Conservation (phyloP, 1,139 yeast genomes). For the Blastobotrys buckinghamii region DNA sequence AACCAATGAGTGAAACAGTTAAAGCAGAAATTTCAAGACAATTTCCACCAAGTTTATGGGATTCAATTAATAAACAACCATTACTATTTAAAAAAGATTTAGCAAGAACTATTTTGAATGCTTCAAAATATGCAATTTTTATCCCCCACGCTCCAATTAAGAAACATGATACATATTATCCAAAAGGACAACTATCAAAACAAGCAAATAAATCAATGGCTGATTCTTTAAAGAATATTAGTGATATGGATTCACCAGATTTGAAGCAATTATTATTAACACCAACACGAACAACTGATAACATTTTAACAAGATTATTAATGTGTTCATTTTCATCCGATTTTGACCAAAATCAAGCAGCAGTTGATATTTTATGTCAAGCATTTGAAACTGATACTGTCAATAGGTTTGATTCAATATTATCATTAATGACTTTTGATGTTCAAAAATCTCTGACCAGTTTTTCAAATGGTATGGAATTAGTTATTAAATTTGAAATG, state of each 20-base stretch:
- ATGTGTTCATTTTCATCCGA: conserved; percentile 25
- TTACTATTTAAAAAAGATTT: conserved; percentile 11
- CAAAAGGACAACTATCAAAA: conserved; percentile 17
- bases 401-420: conserved; percentile 62
- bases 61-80: conserved; percentile 12
- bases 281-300: conserved; percentile 17
- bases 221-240: conserved; percentile 23
- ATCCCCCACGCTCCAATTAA: conserved; percentile 21
- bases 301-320: conserved; percentile 21
- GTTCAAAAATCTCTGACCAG: conserved; percentile 43
- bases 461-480: conserved; percentile 42
- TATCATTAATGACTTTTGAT: conserved; percentile 44
- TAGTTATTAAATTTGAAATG: conserved; percentile 41
- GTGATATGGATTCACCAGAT: conserved; percentile 42
- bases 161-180: conserved; percentile 15
- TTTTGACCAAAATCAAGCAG: conserved; percentile 35
- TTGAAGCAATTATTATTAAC: conserved; percentile 40
- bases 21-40: conserved; percentile 17
- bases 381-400: conserved; percentile 65
- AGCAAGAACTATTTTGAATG: conserved; percentile 14
- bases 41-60: conserved; percentile 17
- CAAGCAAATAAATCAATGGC: conserved; percentile 13
- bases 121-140: conserved; percentile 15
- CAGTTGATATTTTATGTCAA: conserved; percentile 68
- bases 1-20: neutral